Percentiles rank a stretch among this genome's conserved stretches.
phyloP scores from a whole-genome alignment of 164 flowering plant species.

The Berberis vulgaris region DNA sequence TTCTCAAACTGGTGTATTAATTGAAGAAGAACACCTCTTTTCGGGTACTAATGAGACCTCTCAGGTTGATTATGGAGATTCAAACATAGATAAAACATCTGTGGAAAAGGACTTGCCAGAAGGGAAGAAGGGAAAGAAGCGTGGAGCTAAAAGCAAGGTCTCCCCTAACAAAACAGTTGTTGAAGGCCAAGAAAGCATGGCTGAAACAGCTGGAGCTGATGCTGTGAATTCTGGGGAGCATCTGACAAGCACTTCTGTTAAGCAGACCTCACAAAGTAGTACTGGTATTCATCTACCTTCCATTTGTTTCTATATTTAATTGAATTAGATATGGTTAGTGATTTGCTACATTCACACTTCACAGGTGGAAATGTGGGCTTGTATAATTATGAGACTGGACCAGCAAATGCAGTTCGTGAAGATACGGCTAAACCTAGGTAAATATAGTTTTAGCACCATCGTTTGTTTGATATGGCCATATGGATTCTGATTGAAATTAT shows the following conservation, averaged over 20 bases:
- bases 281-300: slow-evolving; percentile 22
- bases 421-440: slow-evolving; percentile 45
- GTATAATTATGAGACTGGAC: slow-evolving; percentile 29
- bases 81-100: slow-evolving; percentile 18
- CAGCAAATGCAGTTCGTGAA: slow-evolving; percentile 20
- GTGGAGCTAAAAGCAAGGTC: slow-evolving; percentile 25
- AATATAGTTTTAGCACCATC: background rate
- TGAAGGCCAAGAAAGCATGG: slow-evolving; percentile 28
- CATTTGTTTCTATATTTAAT: background rate
- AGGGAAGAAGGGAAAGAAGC: slow-evolving; percentile 29
- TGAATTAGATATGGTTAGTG: background rate
- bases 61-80: slow-evolving; percentile 14
- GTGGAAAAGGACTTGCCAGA: slow-evolving; percentile 27
- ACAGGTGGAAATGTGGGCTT: slow-evolving; percentile 31
- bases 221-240: slow-evolving; percentile 26
- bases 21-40: slow-evolving; percentile 23
- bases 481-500: too few species aligned
- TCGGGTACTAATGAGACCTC: slow-evolving; percentile 22
- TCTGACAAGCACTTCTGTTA: slow-evolving; percentile 24
- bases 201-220: slow-evolving; percentile 23
- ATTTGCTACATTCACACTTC: background rate
- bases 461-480: background rate
- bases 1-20: slow-evolving; percentile 30
- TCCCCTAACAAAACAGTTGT: slow-evolving; percentile 14
- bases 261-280: slow-evolving; percentile 31